These are phyloP conservation scores for Pichia sporocuriosa DNA, from an alignment of 805 yeast genomes.

Conservation along the genomic window DNA sequence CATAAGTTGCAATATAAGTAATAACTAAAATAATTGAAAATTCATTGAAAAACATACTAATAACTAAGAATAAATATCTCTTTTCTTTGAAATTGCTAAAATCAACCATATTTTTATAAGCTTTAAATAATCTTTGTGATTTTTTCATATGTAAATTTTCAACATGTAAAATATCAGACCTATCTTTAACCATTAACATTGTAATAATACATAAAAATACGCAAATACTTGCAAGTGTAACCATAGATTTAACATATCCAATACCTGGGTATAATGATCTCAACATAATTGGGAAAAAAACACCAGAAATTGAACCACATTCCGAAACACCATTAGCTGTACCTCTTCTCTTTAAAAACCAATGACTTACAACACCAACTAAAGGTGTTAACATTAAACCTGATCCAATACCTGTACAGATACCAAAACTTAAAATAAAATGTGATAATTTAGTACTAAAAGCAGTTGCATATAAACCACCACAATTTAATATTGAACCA, in stretches of 20 bases:
- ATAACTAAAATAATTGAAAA: constrained; percentile 40
- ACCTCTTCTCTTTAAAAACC: constrained; percentile 57
- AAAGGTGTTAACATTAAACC: constrained; percentile 58
- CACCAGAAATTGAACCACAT: constrained; percentile 48
- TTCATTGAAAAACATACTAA: constrained; percentile 41
- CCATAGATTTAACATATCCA: constrained; percentile 52
- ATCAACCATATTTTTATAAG: constrained; percentile 30
- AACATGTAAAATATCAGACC: constrained; percentile 27
- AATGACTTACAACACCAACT: constrained; percentile 57
- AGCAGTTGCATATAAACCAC: constrained; percentile 31
- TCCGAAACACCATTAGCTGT: constrained; percentile 46
- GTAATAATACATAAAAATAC: constrained; percentile 33
- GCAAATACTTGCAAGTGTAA: constrained; percentile 44
- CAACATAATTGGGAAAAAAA: constrained; percentile 46
- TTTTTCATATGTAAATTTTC: constrained; percentile 19
- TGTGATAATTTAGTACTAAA: constrained; percentile 48
- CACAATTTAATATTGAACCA: constrained; percentile 38
- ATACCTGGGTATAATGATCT: constrained; percentile 40
- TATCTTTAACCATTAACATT: constrained; percentile 35
- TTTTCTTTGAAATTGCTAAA: constrained; percentile 34
- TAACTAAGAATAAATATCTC: constrained; percentile 34
- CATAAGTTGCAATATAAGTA: constrained; percentile 50
- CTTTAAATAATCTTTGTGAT: constrained; percentile 6
- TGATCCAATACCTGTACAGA: constrained; percentile 52
- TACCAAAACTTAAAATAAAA: constrained; percentile 53